Percentiles rank a stretch among this genome's conserved stretches.
Conservation (phyloP, 2,329 filamentous ascomycete species). For the Colletotrichum eremochloae region DNA sequence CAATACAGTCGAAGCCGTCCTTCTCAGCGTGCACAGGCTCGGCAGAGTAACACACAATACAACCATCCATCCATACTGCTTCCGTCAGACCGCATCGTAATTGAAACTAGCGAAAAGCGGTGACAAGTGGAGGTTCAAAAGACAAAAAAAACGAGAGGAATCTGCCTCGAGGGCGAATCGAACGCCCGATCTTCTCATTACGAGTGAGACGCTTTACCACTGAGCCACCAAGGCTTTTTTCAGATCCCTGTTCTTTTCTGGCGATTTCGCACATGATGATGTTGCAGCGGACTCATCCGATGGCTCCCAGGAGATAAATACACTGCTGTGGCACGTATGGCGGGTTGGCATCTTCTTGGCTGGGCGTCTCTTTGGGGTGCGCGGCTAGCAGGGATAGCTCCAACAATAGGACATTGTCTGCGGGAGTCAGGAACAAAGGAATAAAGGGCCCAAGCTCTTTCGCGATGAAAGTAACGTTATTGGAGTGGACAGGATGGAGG, state of each 20-base stretch:
- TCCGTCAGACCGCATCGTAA: not conserved
- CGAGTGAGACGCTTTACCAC: slow-evolving; percentile 43
- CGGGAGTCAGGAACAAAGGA: not conserved
- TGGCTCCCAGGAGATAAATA: not conserved
- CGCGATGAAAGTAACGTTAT: not conserved
- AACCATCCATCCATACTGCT: not conserved
- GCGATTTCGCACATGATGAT: fast-evolving
- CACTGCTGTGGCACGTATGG: not conserved
- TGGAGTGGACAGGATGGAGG: not conserved
- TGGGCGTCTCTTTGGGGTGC: not conserved
- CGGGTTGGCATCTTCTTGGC: not conserved
- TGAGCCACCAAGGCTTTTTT: slow-evolving; percentile 39
- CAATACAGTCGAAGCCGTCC: not conserved
- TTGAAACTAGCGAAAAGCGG: not conserved
- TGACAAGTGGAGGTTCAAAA: fast-evolving
- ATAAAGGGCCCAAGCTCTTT: not conserved
- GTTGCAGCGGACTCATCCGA: fast-evolving
- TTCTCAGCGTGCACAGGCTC: not conserved
- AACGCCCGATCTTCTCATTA: slow-evolving; percentile 43
- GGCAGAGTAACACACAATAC: not conserved
- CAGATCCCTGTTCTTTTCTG: not conserved
- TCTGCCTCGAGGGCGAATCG: slow-evolving; percentile 42
- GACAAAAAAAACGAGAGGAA: not conserved
- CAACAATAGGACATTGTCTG: not conserved
- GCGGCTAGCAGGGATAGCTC: not conserved